Conservation (phyloP, 2,329 filamentous ascomycete genomes). For the Hysterium pulicare region DNA sequence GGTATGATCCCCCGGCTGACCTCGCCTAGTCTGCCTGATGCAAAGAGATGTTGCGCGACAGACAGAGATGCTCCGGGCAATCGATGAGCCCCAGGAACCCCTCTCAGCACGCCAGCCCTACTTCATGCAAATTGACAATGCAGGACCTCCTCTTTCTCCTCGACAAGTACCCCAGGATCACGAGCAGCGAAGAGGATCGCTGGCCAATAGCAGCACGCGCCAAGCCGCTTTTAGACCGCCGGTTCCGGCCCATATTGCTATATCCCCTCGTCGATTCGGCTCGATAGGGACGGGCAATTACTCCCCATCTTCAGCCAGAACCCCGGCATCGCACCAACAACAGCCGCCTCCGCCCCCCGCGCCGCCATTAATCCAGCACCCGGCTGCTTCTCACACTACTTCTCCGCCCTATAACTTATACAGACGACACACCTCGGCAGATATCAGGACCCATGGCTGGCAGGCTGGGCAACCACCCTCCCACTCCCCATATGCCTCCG, state of each 20-base stretch:
- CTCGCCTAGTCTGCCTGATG: constrained; percentile 46
- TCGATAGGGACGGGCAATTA: constrained; percentile 67
- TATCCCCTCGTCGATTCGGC: constrained; percentile 77
- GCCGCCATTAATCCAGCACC: constrained; percentile 61
- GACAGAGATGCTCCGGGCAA: constrained; percentile 54
- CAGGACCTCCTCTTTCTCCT: constrained; percentile 73
- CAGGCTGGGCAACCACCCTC: constrained; percentile 56
- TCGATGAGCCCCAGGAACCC: constrained; percentile 63
- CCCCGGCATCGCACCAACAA: constrained; percentile 61
- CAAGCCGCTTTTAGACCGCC: constrained; percentile 71
- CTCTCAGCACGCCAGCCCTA: constrained; percentile 54
- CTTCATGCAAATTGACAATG: constrained; percentile 45
- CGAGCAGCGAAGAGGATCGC: constrained; percentile 71
- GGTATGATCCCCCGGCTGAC: constrained; percentile 22
- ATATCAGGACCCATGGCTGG: constrained; percentile 71
- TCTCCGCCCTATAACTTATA: constrained; percentile 65
- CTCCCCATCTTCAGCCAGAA: constrained; percentile 70
- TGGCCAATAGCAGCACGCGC: constrained; percentile 54
- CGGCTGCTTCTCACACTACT: constrained; percentile 49
- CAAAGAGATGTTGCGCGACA: constrained; percentile 62
- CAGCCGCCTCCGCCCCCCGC: constrained; percentile 62
- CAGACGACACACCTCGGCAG: constrained; percentile 88
- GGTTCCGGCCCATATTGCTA: constrained; percentile 76
- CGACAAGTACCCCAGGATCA: constrained; percentile 81
- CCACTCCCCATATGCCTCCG: constrained; percentile 65